phyloP scores from a whole-genome alignment of 805 yeast genomes.

The Candida maltosa region DNA sequence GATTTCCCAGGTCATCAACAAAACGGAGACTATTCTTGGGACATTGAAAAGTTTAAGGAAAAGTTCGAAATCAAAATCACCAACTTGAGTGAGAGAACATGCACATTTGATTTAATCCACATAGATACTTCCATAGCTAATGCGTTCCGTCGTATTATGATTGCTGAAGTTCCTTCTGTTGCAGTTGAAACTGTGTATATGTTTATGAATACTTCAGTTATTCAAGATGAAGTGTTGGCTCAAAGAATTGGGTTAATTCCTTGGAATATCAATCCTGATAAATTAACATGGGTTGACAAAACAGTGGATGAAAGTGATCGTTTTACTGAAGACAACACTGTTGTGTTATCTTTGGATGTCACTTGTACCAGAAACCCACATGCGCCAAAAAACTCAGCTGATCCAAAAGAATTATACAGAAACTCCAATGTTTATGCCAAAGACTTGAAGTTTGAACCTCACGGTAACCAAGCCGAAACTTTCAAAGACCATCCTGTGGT shows the following conservation, averaged over 20 bases:
- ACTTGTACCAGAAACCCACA: constrained; percentile 83
- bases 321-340: constrained; percentile 84
- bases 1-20: constrained; percentile 88
- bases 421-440: constrained; percentile 86
- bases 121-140: constrained; percentile 92
- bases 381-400: constrained; percentile 72
- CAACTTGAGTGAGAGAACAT: constrained; percentile 61
- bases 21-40: constrained; percentile 73
- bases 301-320: constrained; percentile 58
- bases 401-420: constrained; percentile 79
- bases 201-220: constrained; percentile 92
- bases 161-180: constrained; percentile 92
- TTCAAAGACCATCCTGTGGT: constrained; percentile 67
- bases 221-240: constrained; percentile 95
- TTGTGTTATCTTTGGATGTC: constrained; percentile 77
- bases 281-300: constrained; percentile 76
- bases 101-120: constrained; percentile 83
- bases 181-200: constrained; percentile 91
- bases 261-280: constrained; percentile 85
- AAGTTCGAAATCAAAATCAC: constrained; percentile 64
- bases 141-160: constrained; percentile 96
- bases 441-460: constrained; percentile 87
- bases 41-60: constrained; percentile 72
- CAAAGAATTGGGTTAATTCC: constrained; percentile 94
- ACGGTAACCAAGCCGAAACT: constrained; percentile 75